Evolutionary conservation across 140 eudicot genomes (phyloP).

Genomic region (Bidens hawaiensis): DNA sequence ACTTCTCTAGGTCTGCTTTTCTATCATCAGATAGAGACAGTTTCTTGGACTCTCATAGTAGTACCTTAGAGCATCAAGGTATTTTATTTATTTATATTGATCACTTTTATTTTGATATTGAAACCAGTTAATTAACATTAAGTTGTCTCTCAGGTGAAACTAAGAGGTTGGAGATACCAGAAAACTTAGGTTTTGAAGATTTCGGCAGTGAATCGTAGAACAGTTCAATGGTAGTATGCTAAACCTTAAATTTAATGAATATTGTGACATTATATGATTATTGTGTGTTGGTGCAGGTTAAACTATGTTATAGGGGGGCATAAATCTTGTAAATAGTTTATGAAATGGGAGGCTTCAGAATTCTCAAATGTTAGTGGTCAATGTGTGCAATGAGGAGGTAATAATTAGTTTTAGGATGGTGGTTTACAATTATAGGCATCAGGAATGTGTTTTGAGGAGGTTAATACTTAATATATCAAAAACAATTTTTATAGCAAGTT

Average conservation of each 20-base stretch:
- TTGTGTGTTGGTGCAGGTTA: constrained; percentile 29
- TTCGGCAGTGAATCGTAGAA: constrained; percentile 45
- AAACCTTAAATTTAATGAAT: background rate
- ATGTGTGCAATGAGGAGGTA: constrained; percentile 35
- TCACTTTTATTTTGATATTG: background rate
- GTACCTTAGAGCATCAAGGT: constrained; percentile 41
- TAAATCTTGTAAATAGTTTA: constrained; percentile 23
- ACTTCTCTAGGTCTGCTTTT: constrained; percentile 55
- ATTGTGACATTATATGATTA: constrained; percentile 1
- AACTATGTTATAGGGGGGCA: constrained; percentile 23
- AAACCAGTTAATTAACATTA: background rate
- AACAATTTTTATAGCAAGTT: background rate
- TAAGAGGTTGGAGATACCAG: constrained; percentile 56
- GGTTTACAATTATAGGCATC: constrained; percentile 19
- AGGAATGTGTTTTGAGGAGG: constrained; percentile 19
- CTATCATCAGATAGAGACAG: constrained; percentile 44
- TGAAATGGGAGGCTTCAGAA: constrained; percentile 24
- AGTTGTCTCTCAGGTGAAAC: constrained; percentile 39
- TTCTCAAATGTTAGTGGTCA: constrained; percentile 8
- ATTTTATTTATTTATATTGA: background rate
- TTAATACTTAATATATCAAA: constrained; percentile 7
- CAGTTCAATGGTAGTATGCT: constrained; percentile 14
- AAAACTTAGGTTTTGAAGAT: constrained; percentile 42
- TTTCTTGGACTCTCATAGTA: constrained; percentile 57
- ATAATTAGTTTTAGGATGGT: constrained; percentile 25